Evolutionary conservation across 768 basidiomycete species (phyloP).

Genomic region (Terana coerulea): DNA sequence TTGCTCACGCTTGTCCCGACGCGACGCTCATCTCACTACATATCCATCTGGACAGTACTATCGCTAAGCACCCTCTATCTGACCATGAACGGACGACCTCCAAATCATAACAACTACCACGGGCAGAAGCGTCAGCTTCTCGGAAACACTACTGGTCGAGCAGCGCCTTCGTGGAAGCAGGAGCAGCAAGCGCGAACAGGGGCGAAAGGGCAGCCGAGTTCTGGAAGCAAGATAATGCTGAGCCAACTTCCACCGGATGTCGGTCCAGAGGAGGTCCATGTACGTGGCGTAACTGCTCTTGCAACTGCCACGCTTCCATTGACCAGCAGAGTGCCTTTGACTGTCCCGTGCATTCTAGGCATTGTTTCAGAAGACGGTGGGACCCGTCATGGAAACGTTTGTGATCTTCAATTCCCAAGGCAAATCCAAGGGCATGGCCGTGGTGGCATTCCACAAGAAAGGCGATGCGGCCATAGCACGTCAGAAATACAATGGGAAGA

Average conservation of each 20-base stretch:
- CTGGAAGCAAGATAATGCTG: slow-evolving; percentile 64
- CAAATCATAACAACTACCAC: too few species aligned
- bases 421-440: slow-evolving; percentile 75
- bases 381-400: slow-evolving; percentile 67
- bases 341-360: slow-evolving; percentile 40
- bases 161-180: slow-evolving; percentile 59
- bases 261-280: slow-evolving; percentile 64
- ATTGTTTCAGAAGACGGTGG: slow-evolving; percentile 72
- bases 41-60: too few species aligned
- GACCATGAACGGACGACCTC: too few species aligned
- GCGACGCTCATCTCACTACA: too few species aligned
- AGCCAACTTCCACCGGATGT: slow-evolving; percentile 68
- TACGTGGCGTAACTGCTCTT: slow-evolving; percentile 21
- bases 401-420: slow-evolving; percentile 75
- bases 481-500: slow-evolving; percentile 70
- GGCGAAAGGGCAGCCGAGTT: too few species aligned
- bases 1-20: too few species aligned
- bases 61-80: too few species aligned
- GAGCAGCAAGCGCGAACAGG: slow-evolving; percentile 20
- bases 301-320: background rate
- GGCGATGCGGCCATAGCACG: slow-evolving; percentile 63
- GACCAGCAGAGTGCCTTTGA: background rate
- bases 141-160: slow-evolving; percentile 52
- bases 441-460: slow-evolving; percentile 61
- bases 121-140: slow-evolving; percentile 51